Evolutionary conservation across 805 yeast genomes (phyloP).

Genomic region (Zygoascus ofunaensis): DNA sequence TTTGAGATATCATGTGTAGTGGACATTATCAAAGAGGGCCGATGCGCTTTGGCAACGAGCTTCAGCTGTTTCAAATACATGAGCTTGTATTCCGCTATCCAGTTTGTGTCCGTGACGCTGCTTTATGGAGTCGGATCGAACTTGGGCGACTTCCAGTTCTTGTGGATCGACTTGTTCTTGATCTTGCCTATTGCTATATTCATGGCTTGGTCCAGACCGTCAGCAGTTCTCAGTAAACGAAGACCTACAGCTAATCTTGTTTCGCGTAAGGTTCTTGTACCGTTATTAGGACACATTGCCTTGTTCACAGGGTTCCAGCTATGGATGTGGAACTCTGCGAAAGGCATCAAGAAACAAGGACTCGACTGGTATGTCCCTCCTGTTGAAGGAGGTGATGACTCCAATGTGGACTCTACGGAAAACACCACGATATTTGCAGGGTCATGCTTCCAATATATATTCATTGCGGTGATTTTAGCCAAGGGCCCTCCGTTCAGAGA

Average conservation of each 20-base stretch:
- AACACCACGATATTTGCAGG: constrained; percentile 76
- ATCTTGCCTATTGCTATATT: constrained; percentile 92
- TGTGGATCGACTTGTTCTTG: constrained; percentile 83
- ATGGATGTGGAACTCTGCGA: constrained; percentile 50
- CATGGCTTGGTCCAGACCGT: constrained; percentile 95
- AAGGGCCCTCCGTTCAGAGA: constrained; percentile 92
- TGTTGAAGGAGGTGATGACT: constrained; percentile 69
- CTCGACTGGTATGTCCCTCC: constrained; percentile 71
- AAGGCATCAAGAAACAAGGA: constrained; percentile 31
- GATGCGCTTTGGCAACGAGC: constrained; percentile 90
- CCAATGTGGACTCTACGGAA: constrained; percentile 76
- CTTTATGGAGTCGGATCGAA: constrained; percentile 84
- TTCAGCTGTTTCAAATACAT: constrained; percentile 96
- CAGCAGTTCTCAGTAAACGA: constrained; percentile 45
- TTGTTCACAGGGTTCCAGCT: constrained; percentile 59
- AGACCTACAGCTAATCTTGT: constrained; percentile 93
- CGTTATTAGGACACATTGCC: constrained; percentile 69
- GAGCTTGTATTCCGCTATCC: constrained; percentile 96
- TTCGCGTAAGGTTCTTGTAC: constrained; percentile 76
- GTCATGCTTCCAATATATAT: constrained; percentile 82
- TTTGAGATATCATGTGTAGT: constrained; percentile 91
- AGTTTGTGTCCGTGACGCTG: constrained; percentile 78
- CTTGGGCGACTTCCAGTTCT: constrained; percentile 91
- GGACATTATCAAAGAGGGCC: constrained; percentile 86
- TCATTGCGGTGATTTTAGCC: constrained; percentile 74